Percentiles rank a stretch among this genome's conserved stretches.
Evolutionary conservation across 129 eudicot genomes (phyloP).

Genomic region (Silybum marianum): DNA sequence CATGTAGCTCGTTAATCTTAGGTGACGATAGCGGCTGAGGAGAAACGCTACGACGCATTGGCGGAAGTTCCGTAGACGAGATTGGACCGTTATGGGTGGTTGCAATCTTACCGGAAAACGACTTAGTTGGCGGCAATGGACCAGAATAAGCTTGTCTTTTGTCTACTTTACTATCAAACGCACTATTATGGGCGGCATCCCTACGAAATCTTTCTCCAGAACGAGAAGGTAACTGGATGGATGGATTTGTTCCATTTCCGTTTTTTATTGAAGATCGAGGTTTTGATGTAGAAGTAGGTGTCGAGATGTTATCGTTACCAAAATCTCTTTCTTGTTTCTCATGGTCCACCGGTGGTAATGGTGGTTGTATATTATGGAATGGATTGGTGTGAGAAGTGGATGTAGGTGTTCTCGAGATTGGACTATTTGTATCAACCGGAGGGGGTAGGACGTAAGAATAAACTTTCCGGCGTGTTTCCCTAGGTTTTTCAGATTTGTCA

Average conservation of each 20-base stretch:
- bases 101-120: constrained; percentile 44
- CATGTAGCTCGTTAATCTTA: constrained; percentile 84
- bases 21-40: constrained; percentile 73
- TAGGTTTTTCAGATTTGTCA: constrained; percentile 56
- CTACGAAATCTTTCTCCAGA: constrained; percentile 37
- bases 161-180: constrained; percentile 47
- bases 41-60: constrained; percentile 50
- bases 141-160: constrained; percentile 80
- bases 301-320: constrained; percentile 36
- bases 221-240: constrained; percentile 64
- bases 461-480: constrained; percentile 45
- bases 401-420: constrained; percentile 42
- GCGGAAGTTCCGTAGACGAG: constrained; percentile 42
- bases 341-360: constrained; percentile 48
- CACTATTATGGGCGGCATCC: constrained; percentile 32
- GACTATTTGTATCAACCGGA: constrained; percentile 62
- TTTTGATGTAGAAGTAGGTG: constrained; percentile 32
- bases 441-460: constrained; percentile 75
- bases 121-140: constrained; percentile 60
- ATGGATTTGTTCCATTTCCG: constrained; percentile 24
- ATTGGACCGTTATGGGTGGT: constrained; percentile 60
- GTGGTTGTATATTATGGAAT: constrained; percentile 47
- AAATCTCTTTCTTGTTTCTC: constrained; percentile 47
- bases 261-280: constrained; percentile 26
- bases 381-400: constrained; percentile 43